These are phyloP conservation scores for Xeromyces bisporus DNA, from an alignment of 495 filamentous ascomycete genomes.

Conservation along the genomic window DNA sequence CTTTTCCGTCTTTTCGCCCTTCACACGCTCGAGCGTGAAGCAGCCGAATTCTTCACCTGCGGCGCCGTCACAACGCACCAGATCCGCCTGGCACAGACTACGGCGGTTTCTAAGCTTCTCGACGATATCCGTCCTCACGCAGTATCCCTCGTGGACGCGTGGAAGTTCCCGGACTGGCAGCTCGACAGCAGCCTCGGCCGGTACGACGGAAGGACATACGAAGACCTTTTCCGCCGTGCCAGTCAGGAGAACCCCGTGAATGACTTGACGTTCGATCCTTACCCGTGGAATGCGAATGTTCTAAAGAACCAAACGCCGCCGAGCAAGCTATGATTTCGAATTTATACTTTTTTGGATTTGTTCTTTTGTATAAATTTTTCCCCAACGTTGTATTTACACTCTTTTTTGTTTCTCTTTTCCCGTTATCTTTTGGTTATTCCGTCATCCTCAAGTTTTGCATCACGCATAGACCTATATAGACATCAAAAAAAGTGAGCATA, in stretches of 20 bases:
- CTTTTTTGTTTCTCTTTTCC: too few relatives aligned
- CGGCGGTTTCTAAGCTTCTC: constrained; percentile 44
- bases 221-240: constrained; percentile 49
- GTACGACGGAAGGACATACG: constrained; percentile 50
- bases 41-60: constrained; percentile 48
- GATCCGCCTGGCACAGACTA: constrained; percentile 42
- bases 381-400: too few relatives aligned
- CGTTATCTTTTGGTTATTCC: too few relatives aligned
- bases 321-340: constrained; percentile 25
- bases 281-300: constrained; percentile 41
- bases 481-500: too few relatives aligned
- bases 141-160: constrained; percentile 46
- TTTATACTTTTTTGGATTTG: constrained; percentile 4
- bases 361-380: constrained; percentile 3
- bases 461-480: too few relatives aligned
- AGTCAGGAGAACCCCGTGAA: constrained; percentile 53
- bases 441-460: too few relatives aligned
- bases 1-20: constrained; percentile 51
- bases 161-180: constrained; percentile 55
- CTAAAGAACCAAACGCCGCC: constrained; percentile 32
- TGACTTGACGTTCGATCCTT: constrained; percentile 46
- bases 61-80: constrained; percentile 46
- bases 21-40: constrained; percentile 47
- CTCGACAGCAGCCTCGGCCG: constrained; percentile 47
- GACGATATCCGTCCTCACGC: constrained; percentile 53